These are phyloP conservation scores for Hibiscus tridactylites DNA, from an alignment of 345 rosid species.

Conservation along the genomic window DNA sequence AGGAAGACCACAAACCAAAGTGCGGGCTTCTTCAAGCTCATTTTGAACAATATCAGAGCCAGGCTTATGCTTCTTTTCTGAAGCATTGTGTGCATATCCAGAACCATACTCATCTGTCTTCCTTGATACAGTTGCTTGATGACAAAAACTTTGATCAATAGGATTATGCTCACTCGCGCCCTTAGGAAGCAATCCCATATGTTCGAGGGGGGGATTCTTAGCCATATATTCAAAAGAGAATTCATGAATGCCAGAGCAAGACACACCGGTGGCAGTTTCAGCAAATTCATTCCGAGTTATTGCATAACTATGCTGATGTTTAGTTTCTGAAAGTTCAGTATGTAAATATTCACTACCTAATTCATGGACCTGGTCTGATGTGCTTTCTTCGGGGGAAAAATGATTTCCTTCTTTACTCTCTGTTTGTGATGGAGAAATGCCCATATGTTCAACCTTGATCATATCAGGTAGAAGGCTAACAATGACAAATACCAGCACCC, in stretches of 20 bases:
- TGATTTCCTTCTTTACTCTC: slow-evolving; percentile 2
- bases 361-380: slow-evolving; percentile 5
- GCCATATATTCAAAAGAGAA: slow-evolving; percentile 16
- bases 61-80: slow-evolving; percentile 6
- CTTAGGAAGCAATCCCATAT: not conserved
- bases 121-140: slow-evolving; percentile 4
- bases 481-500: slow-evolving; percentile 7
- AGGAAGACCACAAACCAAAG: slow-evolving; percentile 13
- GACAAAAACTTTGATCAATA: not conserved
- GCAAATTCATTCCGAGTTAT: slow-evolving; percentile 9
- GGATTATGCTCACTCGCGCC: not conserved
- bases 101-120: slow-evolving; percentile 4
- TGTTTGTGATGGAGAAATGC: slow-evolving; percentile 19
- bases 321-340: slow-evolving; percentile 6
- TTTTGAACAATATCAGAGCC: slow-evolving; percentile 10
- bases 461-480: slow-evolving; percentile 12
- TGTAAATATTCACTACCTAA: slow-evolving; percentile 9
- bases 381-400: slow-evolving; percentile 10
- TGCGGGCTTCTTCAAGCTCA: slow-evolving; percentile 13
- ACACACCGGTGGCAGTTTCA: slow-evolving; percentile 1
- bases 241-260: not conserved
- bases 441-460: slow-evolving; percentile 18
- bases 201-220: slow-evolving; percentile 8
- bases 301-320: slow-evolving; percentile 3
- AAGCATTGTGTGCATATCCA: not conserved